A percentile compares a stretch with the other conserved stretches of the same genome.
These are phyloP conservation scores for Crithidia brevicula DNA, from an alignment of 208 protist species.

Conservation along the genomic window DNA sequence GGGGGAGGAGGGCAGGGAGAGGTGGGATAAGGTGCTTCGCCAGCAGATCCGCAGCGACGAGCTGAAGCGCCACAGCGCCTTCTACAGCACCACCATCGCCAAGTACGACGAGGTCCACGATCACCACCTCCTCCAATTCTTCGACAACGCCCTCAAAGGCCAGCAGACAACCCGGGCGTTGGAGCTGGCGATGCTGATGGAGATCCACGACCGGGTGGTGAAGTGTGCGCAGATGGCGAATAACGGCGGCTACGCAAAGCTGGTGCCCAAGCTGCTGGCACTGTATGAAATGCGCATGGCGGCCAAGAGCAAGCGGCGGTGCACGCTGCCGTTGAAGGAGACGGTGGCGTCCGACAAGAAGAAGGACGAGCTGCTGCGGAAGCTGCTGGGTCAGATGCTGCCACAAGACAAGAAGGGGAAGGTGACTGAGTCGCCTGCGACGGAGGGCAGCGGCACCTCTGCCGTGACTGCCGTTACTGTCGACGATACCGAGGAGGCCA, in stretches of 20 bases:
- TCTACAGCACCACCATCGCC: constrained; percentile 75
- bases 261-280: constrained; percentile 75
- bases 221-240: constrained; percentile 72
- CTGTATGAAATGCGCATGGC: constrained; percentile 75
- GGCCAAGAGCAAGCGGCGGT: constrained; percentile 61
- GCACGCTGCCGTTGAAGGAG: constrained; percentile 71
- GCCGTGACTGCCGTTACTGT: neutral
- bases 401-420: constrained; percentile 10
- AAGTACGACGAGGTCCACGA: constrained; percentile 82
- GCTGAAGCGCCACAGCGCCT: constrained; percentile 69
- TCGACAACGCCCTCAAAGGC: constrained; percentile 58
- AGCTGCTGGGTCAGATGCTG: constrained; percentile 48
- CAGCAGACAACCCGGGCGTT: constrained; percentile 79
- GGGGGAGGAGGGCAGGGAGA: constrained; percentile 38
- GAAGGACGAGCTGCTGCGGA: constrained; percentile 71
- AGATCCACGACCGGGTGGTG: constrained; percentile 83
- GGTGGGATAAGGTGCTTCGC: constrained; percentile 74
- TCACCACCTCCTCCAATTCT: constrained; percentile 76
- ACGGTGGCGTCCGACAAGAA: constrained; percentile 61
- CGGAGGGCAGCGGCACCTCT: neutral
- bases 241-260: constrained; percentile 50
- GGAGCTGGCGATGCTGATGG: constrained; percentile 80
- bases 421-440: neutral
- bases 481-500: neutral
- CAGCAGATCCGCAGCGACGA: constrained; percentile 79